Base-by-base conservation (phyloP, 1,284 basidiomycete genomes). In the Ganoderma boninense region DNA sequence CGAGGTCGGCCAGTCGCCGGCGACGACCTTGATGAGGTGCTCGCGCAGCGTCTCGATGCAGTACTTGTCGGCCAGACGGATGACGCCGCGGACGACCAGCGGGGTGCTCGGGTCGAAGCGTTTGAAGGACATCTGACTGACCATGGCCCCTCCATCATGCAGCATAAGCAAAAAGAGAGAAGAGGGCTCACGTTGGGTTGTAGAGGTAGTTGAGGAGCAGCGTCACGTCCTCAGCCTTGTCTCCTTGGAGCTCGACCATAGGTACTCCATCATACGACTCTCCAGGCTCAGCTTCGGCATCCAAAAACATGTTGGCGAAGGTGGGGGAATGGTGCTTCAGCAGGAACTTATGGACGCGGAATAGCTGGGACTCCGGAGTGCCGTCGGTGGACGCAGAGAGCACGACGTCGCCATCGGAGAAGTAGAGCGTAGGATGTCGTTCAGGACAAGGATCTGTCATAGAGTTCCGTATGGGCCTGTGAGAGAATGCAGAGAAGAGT, bases 271-370 rank as follows among this genome's bases (percentile, higher is more conserved):
- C 62, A 18, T 63, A 62, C 10, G 35, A 29, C 10, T 63, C 62
- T 16, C 43, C 44, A 18, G 43, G 8, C 23, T 6, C 44, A 5
- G 62, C 26, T 16, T 32, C 26, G 14, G 44, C 62, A 14, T 63
- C 62, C 20, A 23, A 8, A 32, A 63, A 49, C 43, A 63, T 26
- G 44, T 63, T 46, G 0, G 62, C 26, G 29, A 63, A 63, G 4
- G 46, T 56, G 14, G 49, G 52, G 20, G 56, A 59, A 35, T 65
- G 64, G 18, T 56, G 52, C 13, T 20, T 46, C 32, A 65, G 64
- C 10, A 63, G 29, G 18, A 49, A 49, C 10, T 63, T 63, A 44
- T 63, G 62, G 62, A 63, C 62, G 44, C 62, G 62, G 10, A 63
- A 65, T 54, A 23, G 16, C 13, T 43, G 52, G 10, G 46, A 49